Base-by-base conservation (phyloP, 202 grass and related monocot genomes). In the Panicum hallii region DNA sequence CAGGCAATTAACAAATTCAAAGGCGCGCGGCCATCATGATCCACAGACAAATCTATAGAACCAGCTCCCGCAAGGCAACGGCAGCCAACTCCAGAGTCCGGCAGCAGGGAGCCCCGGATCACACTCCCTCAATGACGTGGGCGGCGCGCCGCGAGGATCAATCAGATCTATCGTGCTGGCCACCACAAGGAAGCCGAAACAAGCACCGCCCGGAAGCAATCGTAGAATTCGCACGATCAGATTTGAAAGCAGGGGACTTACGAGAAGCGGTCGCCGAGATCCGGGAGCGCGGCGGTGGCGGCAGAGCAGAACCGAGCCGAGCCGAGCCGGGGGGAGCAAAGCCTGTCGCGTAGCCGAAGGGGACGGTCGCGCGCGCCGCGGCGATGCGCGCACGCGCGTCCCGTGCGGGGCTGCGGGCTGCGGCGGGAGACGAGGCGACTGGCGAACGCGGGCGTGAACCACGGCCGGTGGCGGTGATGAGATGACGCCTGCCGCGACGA, bases 141-240 rank as follows among this genome's bases (percentile, higher is more conserved):
- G 42, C 0, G 64, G 22, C 3, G 65, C 12, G 40, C 23, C 41
- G 14, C 22, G 28, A 57, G 23, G 53, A 61, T 56, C 34, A 34
- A 34, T 34, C 54, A 71, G 67, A 82, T 82, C 79, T 72, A 71
- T 55, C 53, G 38, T 16, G 52, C 79, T 30, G 48, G n/a, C 10
- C 45, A 40, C 77, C 77, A 4, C 47, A 1, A 19, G 9, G 0
- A 12, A 12, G 7, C 45, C 23, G 54, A 45, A 19, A 81, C 36
- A 11, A 41, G 46, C 45, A 80, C 6, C n/a, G 15, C 14, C 5
- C 20, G 12, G 14, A 9, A 20, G 9, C 7, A 78, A 30, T 12
- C 30, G 5, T 41, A 14, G 9, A 34, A 48, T 34, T 11, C 58
- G 9, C 22, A 1, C 50, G 49, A 57, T 70, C 66, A 32, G 55